phyloP scores from a whole-genome alignment of 805 yeast species.

The Kockiozyma suomiensis region DNA sequence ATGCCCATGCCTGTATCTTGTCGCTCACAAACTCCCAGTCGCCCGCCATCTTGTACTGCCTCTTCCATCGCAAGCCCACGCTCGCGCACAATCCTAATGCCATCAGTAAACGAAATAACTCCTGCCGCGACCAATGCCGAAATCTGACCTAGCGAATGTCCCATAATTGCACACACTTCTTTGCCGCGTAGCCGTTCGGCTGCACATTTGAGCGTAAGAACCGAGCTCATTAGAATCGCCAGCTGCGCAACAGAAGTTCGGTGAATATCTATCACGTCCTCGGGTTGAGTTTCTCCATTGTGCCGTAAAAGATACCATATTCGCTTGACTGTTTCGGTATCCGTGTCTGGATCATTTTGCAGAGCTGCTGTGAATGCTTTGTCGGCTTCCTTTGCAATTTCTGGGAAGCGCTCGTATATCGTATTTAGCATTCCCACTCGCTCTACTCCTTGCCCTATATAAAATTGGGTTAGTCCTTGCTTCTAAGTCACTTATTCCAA shows the following conservation, averaged over 20 bases:
- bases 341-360: slow-evolving; percentile 3
- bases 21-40: background rate
- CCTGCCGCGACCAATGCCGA: slow-evolving; percentile 30
- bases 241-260: slow-evolving; percentile 28
- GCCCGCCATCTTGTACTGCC: slow-evolving; percentile 3
- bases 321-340: slow-evolving; percentile 11
- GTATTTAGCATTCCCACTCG: slow-evolving; percentile 19
- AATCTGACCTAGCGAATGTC: slow-evolving; percentile 33
- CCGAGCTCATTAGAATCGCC: slow-evolving; percentile 21
- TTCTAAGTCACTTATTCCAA: background rate
- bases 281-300: background rate
- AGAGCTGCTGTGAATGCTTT: slow-evolving; percentile 6
- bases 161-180: slow-evolving; percentile 11
- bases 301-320: background rate
- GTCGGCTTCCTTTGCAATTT: background rate
- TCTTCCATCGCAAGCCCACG: slow-evolving; percentile 31
- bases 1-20: slow-evolving; percentile 21
- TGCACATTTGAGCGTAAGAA: slow-evolving; percentile 4
- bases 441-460: slow-evolving; percentile 22
- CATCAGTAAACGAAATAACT: slow-evolving; percentile 19
- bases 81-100: slow-evolving; percentile 17
- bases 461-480: background rate
- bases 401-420: slow-evolving; percentile 4
- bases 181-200: background rate
- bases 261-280: slow-evolving; percentile 16